Conservation (phyloP, 2,329 filamentous ascomycete species). For the Domatiomyces globalis region DNA sequence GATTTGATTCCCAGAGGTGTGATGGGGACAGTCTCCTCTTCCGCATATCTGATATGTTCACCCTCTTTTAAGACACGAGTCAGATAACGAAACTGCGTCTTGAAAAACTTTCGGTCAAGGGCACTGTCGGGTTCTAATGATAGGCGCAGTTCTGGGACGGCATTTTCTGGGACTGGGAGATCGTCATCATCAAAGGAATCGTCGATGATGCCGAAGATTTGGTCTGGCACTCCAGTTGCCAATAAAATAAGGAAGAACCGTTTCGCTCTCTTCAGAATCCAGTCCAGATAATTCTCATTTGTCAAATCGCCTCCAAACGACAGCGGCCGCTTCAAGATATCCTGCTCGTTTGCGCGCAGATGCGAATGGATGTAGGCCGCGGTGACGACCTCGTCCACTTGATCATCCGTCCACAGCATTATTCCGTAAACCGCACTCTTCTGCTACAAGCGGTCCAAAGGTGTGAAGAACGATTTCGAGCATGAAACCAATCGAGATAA, state of each 20-base stretch:
- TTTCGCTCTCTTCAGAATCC: slow-evolving; percentile 45
- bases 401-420: slow-evolving; percentile 33
- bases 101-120: slow-evolving; percentile 44
- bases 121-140: slow-evolving; percentile 36
- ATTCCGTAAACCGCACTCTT: too few relatives aligned
- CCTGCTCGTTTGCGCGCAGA: slow-evolving; percentile 22
- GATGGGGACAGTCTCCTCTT: slow-evolving; percentile 46
- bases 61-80: slow-evolving; percentile 42
- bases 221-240: slow-evolving; percentile 47
- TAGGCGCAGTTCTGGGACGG: slow-evolving; percentile 40
- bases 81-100: slow-evolving; percentile 45
- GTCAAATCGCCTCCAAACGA: slow-evolving; percentile 31
- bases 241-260: slow-evolving; percentile 46
- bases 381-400: slow-evolving; percentile 30
- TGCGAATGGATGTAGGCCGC: slow-evolving; percentile 27
- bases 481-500: too few relatives aligned
- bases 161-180: slow-evolving; percentile 41
- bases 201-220: slow-evolving; percentile 48
- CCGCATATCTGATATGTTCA: slow-evolving; percentile 43
- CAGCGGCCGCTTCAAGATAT: slow-evolving; percentile 23
- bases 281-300: slow-evolving; percentile 44
- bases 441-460: too few relatives aligned
- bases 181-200: slow-evolving; percentile 49
- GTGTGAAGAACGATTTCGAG: too few relatives aligned
- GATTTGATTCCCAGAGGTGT: slow-evolving; percentile 39